Base-by-base conservation (phyloP, 768 basidiomycete genomes). In the Tephrocybe sp. region DNA sequence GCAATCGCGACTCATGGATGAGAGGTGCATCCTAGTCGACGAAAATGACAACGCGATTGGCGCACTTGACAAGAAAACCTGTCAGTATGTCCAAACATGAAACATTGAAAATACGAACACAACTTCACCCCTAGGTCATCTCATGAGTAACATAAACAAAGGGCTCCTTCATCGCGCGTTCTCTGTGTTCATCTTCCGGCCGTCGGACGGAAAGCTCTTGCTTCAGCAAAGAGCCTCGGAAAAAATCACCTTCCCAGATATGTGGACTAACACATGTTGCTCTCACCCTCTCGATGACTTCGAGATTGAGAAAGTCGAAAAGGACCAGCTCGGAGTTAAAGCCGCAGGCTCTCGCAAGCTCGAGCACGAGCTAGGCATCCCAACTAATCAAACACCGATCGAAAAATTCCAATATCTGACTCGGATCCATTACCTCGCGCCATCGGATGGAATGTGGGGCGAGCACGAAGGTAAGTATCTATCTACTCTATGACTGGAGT, bases 261-360 rank as follows among this genome's bases (percentile, higher is more conserved):
- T 98, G 94, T 99, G 97, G 97, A 99, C 97, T 26, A 99, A 99
- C 70, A 98, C 97, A 7, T 99, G 97, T 67, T 99, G 96, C 72
- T 94, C 92, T 19, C 96, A 99, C 64, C 96, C 96, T 15, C 76
- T 99, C 42, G 86, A 91, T 59, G 97, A 98, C 70, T 91, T 93
- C 57, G 87, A 86, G 53, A 79, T 82, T 56, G 87, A 93, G 70
- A 92, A 86, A 71, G 66, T 83, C 7, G 89, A 90, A 69, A 59
- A 72, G 57, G 80, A 83, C 28, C 89, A 97, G 65, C 74, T 80
- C 61, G 95, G 95, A 46, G 95, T 97, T 25, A 79, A 85, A 42
- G 69, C 84, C 28, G 97, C 97, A n/a, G 97, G 94, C 1, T 87
- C 92, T 11, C 79, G 97, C 57, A 99, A 99, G 70, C 81, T 99